Conservation (phyloP, 2,329 filamentous ascomycete genomes). For the Colletotrichum tabaci region DNA sequence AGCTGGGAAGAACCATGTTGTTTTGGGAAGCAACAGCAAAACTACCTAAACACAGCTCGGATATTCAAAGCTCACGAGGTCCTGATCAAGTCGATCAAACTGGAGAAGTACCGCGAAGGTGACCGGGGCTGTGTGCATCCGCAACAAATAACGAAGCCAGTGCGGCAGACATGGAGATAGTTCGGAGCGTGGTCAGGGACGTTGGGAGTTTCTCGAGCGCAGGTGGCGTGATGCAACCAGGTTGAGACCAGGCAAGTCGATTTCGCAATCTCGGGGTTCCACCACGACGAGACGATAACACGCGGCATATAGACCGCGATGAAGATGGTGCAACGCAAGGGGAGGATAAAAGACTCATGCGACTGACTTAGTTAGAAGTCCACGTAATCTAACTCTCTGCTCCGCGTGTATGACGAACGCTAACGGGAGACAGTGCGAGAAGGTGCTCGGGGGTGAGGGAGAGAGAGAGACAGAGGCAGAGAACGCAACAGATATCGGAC, state of each 20-base stretch:
- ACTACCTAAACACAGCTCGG: too few species aligned
- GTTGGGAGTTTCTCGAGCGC: background rate
- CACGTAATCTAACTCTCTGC: background rate
- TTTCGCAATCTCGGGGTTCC: conserved; percentile 13
- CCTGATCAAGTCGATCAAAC: background rate
- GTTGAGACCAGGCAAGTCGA: background rate
- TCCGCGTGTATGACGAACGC: too few species aligned
- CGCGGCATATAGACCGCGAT: background rate
- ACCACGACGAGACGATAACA: background rate
- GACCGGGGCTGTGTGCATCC: background rate
- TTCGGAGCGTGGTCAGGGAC: background rate
- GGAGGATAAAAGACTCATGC: background rate
- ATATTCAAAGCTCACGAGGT: background rate
- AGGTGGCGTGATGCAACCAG: conserved; percentile 5
- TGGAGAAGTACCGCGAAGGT: background rate
- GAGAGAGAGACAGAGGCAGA: background rate
- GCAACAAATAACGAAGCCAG: background rate
- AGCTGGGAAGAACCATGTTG: background rate
- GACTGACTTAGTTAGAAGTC: background rate
- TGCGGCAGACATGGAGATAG: background rate
- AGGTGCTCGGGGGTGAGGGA: background rate
- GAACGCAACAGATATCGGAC: background rate
- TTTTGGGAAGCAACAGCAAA: background rate
- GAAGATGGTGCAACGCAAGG: background rate
- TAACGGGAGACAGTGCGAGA: background rate